Evolutionary conservation across 2,329 filamentous ascomycete genomes (phyloP).

Genomic region (Ophiostoma sp.): DNA sequence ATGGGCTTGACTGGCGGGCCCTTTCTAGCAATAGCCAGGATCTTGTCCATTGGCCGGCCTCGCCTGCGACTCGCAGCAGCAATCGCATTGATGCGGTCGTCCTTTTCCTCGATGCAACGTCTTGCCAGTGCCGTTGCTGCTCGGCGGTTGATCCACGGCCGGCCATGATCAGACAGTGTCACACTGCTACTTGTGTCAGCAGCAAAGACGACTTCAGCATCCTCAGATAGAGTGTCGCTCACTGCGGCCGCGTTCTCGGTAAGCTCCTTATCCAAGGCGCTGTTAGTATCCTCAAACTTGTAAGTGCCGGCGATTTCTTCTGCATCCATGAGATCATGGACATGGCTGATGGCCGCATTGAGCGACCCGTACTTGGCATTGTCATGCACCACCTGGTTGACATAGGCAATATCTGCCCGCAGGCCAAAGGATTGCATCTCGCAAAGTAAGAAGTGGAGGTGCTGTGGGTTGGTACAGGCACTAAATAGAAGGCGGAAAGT

Average conservation of each 20-base stretch:
- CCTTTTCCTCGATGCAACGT: constrained; percentile 34
- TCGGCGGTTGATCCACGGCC: constrained; percentile 33
- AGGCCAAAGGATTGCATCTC: constrained; percentile 38
- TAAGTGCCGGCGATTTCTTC: not conserved
- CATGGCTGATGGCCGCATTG: constrained; percentile 33
- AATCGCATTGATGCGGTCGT: constrained; percentile 33
- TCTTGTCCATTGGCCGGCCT: constrained; percentile 25
- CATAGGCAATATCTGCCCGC: constrained; percentile 30
- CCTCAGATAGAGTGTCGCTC: not conserved
- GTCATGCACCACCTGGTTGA: constrained; percentile 34
- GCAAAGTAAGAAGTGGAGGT: constrained; percentile 33
- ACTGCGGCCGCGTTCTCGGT: too few relatives aligned
- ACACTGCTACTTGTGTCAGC: not conserved
- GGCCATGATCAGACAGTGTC: constrained; percentile 6
- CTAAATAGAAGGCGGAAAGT: constrained; percentile 37
- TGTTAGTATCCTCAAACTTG: not conserved
- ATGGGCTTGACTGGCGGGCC: constrained; percentile 9
- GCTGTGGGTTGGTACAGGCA: constrained; percentile 29
- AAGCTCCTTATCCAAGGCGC: not conserved
- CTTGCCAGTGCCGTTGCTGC: constrained; percentile 34
- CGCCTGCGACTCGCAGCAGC: constrained; percentile 28
- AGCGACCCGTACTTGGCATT: constrained; percentile 34
- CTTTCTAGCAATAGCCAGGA: constrained; percentile 4
- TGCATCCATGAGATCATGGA: constrained; percentile 29
- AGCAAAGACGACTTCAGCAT: not conserved